Evolutionary conservation across 202 grass and related monocot species (phyloP).

Genomic region (Setaria viridis): DNA sequence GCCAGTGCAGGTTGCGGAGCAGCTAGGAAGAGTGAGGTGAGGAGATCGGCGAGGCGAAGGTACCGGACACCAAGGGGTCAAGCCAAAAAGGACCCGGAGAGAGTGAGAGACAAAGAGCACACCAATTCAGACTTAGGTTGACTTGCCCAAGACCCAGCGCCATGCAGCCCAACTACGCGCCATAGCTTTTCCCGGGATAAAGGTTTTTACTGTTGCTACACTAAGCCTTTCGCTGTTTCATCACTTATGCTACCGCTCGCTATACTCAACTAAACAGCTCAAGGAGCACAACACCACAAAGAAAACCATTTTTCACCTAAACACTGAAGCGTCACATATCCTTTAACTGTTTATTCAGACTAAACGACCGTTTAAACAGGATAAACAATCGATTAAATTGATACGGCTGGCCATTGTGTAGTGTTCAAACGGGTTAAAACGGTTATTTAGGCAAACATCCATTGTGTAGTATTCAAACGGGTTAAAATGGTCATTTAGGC

Average conservation of each 20-base stretch:
- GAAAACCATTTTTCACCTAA: background rate
- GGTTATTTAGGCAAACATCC: no score
- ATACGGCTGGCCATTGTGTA: background rate
- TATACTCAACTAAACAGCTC: no score
- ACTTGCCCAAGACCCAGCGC: background rate
- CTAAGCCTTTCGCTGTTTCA: background rate
- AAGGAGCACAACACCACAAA: background rate
- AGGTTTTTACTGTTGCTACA: background rate
- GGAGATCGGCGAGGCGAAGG: background rate
- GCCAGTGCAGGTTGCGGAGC: background rate
- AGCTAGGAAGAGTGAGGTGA: background rate
- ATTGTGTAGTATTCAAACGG: background rate
- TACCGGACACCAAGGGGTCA: background rate
- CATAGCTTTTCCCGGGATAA: background rate
- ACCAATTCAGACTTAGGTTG: background rate
- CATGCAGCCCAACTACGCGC: no score
- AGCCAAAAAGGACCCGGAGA: background rate
- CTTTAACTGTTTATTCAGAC: background rate
- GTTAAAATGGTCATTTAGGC: background rate
- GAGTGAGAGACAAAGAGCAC: background rate
- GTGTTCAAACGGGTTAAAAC: no score
- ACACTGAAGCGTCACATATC: background rate
- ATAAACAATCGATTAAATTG: background rate
- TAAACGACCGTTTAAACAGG: background rate
- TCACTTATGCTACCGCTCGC: no score